Base-by-base conservation (phyloP, 1,284 basidiomycete species). In the Lentinus polychrous region DNA sequence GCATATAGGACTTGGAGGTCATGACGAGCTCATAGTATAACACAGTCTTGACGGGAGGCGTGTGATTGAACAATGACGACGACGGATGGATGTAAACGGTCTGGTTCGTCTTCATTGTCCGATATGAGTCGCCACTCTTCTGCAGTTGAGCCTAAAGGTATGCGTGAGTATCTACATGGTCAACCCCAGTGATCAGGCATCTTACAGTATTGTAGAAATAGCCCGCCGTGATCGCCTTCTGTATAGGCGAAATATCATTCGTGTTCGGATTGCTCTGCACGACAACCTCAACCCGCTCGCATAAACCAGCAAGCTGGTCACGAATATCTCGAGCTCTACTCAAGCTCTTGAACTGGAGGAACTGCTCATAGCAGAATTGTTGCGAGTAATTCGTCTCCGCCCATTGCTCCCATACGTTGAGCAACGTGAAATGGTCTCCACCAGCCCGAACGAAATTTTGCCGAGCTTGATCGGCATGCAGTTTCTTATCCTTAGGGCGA, bases 331-430 rank as follows among this genome's bases (percentile, higher is more conserved):
- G 83, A 0, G 96, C 95, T 20, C 96, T 79, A 55, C 83, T 87
- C 11, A 99, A 70, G 54, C 89, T 93, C 76, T 99, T 99, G 76
- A 91, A 94, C 68, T 99, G 96, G 46, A 99, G 71, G 69, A 95
- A 99, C 62, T 99, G 94, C 63, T 97, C 94, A 63, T 94, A 93
- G 61, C 91, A 94, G 66, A 91, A 91, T 61, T 93, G 91, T 60
- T 94, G 91, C 22, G 90, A 93, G 66, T 94, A 99, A 60, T 91
- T 92, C 34, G 91, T 91, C 59, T 99, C 94, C 22, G 91, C 91
- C 94, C 95, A 99, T 64, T 98, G 94, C 63, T 97, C 91, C 88
- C 93, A 99, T 6, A 98, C 92, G 63, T 97, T 97, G 37, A 98
- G 76, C 47, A 98, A 70, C 2, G 94, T 98, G 63, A 99, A 97